phyloP scores from a whole-genome alignment of 2,329 filamentous ascomycete genomes.

The Chaetomiaceae sp. region DNA sequence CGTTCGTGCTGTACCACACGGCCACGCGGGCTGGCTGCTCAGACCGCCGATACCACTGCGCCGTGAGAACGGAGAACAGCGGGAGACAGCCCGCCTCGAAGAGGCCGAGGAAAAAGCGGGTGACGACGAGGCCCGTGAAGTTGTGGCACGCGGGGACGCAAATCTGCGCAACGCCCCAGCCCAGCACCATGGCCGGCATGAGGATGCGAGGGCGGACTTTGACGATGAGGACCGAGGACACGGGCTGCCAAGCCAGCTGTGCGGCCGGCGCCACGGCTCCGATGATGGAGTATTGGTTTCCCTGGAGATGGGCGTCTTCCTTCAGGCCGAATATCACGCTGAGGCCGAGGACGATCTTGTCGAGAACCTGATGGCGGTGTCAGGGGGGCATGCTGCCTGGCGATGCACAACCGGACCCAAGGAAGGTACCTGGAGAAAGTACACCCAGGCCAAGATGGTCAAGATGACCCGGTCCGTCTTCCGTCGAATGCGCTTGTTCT shows the following conservation, averaged over 20 bases:
- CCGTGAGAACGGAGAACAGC: constrained; percentile 45
- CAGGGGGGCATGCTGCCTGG: too few relatives aligned
- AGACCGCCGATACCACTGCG: constrained; percentile 48
- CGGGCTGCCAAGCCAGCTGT: constrained; percentile 51
- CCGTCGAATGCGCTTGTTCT: constrained; percentile 50
- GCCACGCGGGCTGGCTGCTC: constrained; percentile 46
- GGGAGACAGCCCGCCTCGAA: constrained; percentile 47
- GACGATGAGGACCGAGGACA: constrained; percentile 46
- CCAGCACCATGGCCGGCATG: constrained; percentile 50
- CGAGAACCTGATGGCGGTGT: constrained; percentile 37
- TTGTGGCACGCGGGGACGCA: constrained; percentile 46
- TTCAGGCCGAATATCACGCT: constrained; percentile 50
- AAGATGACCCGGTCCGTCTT: constrained; percentile 58
- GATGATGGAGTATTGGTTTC: constrained; percentile 50
- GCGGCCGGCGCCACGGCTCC: constrained; percentile 56
- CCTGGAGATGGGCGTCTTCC: constrained; percentile 41
- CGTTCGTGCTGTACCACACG: constrained; percentile 51
- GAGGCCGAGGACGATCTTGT: constrained; percentile 53
- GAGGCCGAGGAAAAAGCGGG: constrained; percentile 40
- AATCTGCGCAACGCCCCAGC: constrained; percentile 49
- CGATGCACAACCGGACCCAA: too few relatives aligned
- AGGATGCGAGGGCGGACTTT: constrained; percentile 53
- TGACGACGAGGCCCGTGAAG: constrained; percentile 39
- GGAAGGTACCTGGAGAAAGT: constrained; percentile 43
- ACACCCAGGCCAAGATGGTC: constrained; percentile 49